Conservation (phyloP, 208 protist species). For the Leishmania gerbilli region DNA sequence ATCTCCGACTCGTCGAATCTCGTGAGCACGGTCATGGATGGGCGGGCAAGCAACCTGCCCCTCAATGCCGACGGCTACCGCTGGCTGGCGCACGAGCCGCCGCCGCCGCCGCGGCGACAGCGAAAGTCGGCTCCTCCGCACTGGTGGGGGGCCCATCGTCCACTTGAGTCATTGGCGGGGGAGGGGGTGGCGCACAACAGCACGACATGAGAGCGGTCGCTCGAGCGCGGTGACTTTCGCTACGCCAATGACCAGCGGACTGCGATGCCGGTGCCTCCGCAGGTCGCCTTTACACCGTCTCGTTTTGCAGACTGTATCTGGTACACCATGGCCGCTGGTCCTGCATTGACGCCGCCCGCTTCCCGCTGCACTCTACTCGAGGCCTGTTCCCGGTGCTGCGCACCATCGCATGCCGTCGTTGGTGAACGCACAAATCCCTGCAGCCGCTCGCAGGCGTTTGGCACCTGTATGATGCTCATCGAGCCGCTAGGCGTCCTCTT, state of each 20-base stretch:
- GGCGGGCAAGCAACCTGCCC: constrained; percentile 17
- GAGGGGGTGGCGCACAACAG: neutral
- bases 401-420: constrained; percentile 36
- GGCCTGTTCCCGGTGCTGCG: constrained; percentile 49
- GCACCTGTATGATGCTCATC: constrained; percentile 7
- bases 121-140: neutral
- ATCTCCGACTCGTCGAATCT: constrained; percentile 12
- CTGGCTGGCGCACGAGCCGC: constrained; percentile 24
- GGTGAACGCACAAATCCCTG: constrained; percentile 31
- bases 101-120: constrained; percentile 4
- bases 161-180: neutral
- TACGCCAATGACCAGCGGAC: neutral
- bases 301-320: neutral
- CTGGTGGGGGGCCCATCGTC: too few species aligned
- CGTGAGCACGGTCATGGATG: constrained; percentile 8
- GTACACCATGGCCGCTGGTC: constrained; percentile 16
- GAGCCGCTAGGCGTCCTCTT: constrained; percentile 14
- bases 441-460: constrained; percentile 29
- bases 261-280: neutral
- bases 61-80: constrained; percentile 22
- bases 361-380: constrained; percentile 32
- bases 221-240: neutral
- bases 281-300: neutral
- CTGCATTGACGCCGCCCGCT: constrained; percentile 32
- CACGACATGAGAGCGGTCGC: too few species aligned